Evolutionary conservation across 2,329 filamentous ascomycete species (phyloP), one percentile per base, ranked within the genome.

Genomic region (Talaromyces sp.): DNA sequence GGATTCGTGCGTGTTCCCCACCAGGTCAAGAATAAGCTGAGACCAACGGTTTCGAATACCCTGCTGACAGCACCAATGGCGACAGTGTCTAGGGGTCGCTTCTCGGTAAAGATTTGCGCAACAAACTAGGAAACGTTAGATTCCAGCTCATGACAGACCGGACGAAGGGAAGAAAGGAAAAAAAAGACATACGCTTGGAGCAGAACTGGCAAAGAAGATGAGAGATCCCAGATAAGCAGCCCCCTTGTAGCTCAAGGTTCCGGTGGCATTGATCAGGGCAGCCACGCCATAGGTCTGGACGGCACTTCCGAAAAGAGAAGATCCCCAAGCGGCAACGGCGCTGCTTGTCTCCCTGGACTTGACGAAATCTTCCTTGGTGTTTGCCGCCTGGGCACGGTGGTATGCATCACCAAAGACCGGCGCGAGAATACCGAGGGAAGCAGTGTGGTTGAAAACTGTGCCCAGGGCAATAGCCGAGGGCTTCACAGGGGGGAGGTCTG

Each of bases 391-490:
- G 68, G 93, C 93, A 69, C 91, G 89, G 80, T 93, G 88, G 85
- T 96, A 97, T 73, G 91, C 93, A 73, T 96, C 89, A 74, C 95
- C 93, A 76, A 98, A 96, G 78, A 98, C 81, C 65, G 93, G 93
- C 62, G 87, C 85, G 64, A 98, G 86, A 70, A 98, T 86, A 65
- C 90, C 93, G 66, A 95, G 87, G 73, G 95, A 95, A 71, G 91
- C 84, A 71, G 88, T 88, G 81, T 99, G 93, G 84, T 90, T 97
- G 87, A 97, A 99, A 78, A 92, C 81, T 65, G 93, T 95, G 80
- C 95, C 95, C 73, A 98, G 86, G 73, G 93, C 95, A 74, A 99
- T 96, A 72, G 95, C 93, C 74, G 93, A 97, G 70, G 95, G 95
- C 89, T 97, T 98, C 74, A 99, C 95, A 68, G 93, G 82, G 68